These are phyloP conservation scores for Coemansia sp. DNA, from an alignment of 192 early-diverging fungal species.

Conservation along the genomic window DNA sequence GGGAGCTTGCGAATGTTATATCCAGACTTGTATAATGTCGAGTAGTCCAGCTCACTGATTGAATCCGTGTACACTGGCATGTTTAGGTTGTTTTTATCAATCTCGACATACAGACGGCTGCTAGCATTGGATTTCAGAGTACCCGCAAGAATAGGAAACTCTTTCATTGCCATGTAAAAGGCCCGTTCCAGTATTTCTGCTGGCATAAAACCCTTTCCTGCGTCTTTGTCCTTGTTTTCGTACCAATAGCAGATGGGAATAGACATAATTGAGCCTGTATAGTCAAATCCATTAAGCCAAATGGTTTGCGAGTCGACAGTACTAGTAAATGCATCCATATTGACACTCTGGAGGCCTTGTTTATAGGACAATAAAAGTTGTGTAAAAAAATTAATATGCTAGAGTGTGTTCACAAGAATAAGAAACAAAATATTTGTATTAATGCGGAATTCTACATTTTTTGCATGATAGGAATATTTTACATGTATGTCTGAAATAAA, in stretches of 20 bases:
- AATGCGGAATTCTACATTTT: too few relatives aligned
- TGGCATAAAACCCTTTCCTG: constrained; percentile 19
- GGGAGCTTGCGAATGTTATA: neutral
- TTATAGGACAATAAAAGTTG: too few relatives aligned
- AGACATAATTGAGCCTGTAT: neutral
- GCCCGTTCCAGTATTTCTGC: constrained; percentile 4
- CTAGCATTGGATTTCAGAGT: neutral
- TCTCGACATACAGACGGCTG: neutral
- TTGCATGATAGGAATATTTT: too few relatives aligned
- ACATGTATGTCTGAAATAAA: too few relatives aligned
- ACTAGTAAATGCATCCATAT: constrained; percentile 2
- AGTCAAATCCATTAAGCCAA: constrained; percentile 14
- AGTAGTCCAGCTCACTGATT: neutral
- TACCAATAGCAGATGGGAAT: constrained; percentile 16
- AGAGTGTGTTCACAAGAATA: too few relatives aligned
- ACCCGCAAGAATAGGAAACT: constrained; percentile 32
- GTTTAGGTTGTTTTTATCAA: constrained; percentile 18
- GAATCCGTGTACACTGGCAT: constrained; percentile 27
- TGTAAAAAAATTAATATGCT: too few relatives aligned
- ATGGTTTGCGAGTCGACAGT: constrained; percentile 8
- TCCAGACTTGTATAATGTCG: neutral
- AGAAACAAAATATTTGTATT: too few relatives aligned
- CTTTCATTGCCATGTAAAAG: constrained; percentile 14
- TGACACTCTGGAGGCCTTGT: neutral
- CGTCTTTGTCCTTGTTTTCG: constrained; percentile 5